Evolutionary conservation across 2,329 filamentous ascomycete genomes (phyloP).

Genomic region (Ophiosphaerella narmari): DNA sequence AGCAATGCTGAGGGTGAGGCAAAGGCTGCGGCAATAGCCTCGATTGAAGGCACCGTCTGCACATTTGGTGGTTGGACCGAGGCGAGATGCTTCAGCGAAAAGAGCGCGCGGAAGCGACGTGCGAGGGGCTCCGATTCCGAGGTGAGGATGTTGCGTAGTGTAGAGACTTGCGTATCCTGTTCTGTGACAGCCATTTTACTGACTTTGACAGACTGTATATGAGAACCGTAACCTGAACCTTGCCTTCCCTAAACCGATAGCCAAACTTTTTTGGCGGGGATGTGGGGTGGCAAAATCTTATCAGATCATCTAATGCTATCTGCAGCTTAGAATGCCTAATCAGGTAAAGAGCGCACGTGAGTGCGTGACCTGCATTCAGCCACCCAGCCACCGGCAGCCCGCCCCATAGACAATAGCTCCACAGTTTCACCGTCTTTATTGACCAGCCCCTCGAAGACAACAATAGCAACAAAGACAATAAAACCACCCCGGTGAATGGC

Average conservation of each 20-base stretch:
- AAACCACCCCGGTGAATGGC: constrained; percentile 8
- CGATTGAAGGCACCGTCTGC: constrained; percentile 65
- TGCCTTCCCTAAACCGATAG: constrained; percentile 12
- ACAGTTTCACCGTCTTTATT: constrained; percentile 17
- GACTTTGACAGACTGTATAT: background rate
- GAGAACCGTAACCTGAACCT: too few relatives aligned
- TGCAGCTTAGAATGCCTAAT: background rate
- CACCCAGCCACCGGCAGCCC: constrained; percentile 4
- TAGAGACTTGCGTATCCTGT: constrained; percentile 57
- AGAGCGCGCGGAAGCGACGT: constrained; percentile 91
- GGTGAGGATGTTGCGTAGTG: constrained; percentile 75
- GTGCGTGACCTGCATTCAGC: constrained; percentile 13
- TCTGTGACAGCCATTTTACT: constrained; percentile 34
- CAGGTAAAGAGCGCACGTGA: constrained; percentile 1
- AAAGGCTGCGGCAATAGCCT: constrained; percentile 88
- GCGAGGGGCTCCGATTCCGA: constrained; percentile 83
- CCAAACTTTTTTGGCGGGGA: constrained; percentile 36
- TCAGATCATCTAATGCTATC: constrained; percentile 24
- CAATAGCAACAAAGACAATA: constrained; percentile 16
- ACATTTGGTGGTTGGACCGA: constrained; percentile 63
- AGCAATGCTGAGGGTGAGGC: constrained; percentile 82
- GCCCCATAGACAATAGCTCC: constrained; percentile 25
- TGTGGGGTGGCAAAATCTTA: constrained; percentile 29
- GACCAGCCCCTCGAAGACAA: constrained; percentile 6
- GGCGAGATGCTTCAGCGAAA: constrained; percentile 94